A percentile compares a stretch with the other conserved stretches of the same genome.
These are phyloP conservation scores for Trametes villosa DNA, from an alignment of 768 basidiomycete genomes.

Conservation along the genomic window DNA sequence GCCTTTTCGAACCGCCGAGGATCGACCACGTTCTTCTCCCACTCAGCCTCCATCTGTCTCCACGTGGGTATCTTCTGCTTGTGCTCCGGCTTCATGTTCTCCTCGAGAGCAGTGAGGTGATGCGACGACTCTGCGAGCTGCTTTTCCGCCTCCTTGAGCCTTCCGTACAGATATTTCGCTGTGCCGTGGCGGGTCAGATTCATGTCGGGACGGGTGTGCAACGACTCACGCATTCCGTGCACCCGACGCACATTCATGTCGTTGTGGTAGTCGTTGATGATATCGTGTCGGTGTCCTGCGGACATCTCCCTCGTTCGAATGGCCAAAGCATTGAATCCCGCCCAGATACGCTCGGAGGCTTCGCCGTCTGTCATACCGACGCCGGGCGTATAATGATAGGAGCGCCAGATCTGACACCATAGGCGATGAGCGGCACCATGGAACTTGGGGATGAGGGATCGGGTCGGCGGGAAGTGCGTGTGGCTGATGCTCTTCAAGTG, in stretches of 20 bases:
- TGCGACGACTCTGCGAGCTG: neutral
- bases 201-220: neutral
- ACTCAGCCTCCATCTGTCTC: neutral
- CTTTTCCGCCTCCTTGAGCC: neutral
- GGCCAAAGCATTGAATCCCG: constrained; percentile 10
- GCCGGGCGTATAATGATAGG: constrained; percentile 19
- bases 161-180: neutral
- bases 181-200: neutral
- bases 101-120: neutral
- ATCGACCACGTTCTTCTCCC: neutral
- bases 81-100: neutral
- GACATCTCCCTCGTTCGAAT: constrained; percentile 21
- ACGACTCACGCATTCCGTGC: constrained; percentile 15
- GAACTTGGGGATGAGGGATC: constrained; percentile 20
- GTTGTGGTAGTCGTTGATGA: constrained; percentile 21
- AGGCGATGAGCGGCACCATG: constrained; percentile 19
- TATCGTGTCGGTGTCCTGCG: constrained; percentile 26
- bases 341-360: constrained; percentile 23
- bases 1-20: neutral
- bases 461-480: neutral
- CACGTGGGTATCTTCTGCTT: constrained; percentile 20
- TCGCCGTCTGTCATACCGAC: constrained; percentile 24
- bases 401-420: constrained; percentile 8
- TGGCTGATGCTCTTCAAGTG: neutral
- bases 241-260: constrained; percentile 21